Evolutionary conservation across 129 eudicot species (phyloP), one percentile per base, ranked within the genome.

Genomic region (Glebionis coronaria): DNA sequence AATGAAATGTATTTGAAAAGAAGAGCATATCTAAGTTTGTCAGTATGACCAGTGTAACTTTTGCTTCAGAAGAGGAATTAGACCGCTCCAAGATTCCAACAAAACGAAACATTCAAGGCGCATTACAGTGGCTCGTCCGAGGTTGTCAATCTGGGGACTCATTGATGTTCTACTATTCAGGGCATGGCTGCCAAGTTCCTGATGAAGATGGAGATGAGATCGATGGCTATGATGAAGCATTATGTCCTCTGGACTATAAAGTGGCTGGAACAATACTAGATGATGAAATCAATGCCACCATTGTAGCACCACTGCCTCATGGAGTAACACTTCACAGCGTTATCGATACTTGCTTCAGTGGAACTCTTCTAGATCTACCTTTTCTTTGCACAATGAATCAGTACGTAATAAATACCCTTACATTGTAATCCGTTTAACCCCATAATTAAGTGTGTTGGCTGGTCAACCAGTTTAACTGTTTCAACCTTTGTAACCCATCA

Each of bases 321-420:
- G 94, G 96, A 1, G 94, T 76, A 11, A 83, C 69, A 62, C 96
- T 88, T 70, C 96, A 88, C 44, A 75, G 83, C 73, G 75, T 88
- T 63, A 66, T 80, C 0, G 96, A 88, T 63, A 80, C 85, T 63
- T 82, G 96, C 82, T 81, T 65, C 65, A 80, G 89, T 58, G 96
- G 92, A 69, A 88, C 92, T 12, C 67, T 82, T 44, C 66, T 88
- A 42, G 96, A 88, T 77, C 83, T 88, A 53, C 85, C 86, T 21
- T 82, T 68, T 57, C 28, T 85, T 28, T 88, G 88, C 82, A 78
- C 52, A 44, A 73, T 83, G 18, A 77, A 80, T 80, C 72, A 79
- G 96, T 88, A 0, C 71, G 80, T 78, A 44, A 45, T 56, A 49
- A 40, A 68, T 11, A 54, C 51, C 14, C 44, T 19, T 46, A 1